These are phyloP conservation scores for Suhomyces sp. DNA, from an alignment of 805 yeast species.

Conservation along the genomic window DNA sequence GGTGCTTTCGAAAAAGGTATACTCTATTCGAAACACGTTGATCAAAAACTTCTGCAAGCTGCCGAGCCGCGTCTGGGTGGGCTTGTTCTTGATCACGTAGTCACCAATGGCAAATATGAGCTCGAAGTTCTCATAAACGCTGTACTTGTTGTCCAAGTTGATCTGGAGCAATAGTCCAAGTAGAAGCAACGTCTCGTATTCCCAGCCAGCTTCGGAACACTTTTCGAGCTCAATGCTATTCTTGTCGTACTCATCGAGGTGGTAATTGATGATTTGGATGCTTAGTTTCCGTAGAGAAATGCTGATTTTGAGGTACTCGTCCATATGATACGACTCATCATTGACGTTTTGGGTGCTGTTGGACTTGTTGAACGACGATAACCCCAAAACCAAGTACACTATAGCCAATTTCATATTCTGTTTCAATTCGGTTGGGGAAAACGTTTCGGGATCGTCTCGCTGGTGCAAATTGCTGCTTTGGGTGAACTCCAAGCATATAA, in stretches of 20 bases:
- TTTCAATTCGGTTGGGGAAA: slow-evolving; percentile 1
- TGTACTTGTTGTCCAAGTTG: slow-evolving; percentile 35
- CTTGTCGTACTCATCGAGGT: slow-evolving; percentile 40
- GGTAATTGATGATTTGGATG: slow-evolving; percentile 35
- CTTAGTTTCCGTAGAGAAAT: slow-evolving; percentile 36
- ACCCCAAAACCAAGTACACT: slow-evolving; percentile 22
- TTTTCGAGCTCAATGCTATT: slow-evolving; percentile 14
- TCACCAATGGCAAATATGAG: slow-evolving; percentile 42
- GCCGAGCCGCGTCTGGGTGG: slow-evolving; percentile 11
- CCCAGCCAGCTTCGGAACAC: slow-evolving; percentile 14
- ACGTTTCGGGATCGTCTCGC: neutral
- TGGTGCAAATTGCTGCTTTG: neutral
- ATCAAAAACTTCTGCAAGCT: slow-evolving; percentile 26
- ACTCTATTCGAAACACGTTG: slow-evolving; percentile 29
- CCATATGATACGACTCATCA: slow-evolving; percentile 10
- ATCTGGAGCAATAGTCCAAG: slow-evolving; percentile 36
- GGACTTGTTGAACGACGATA: slow-evolving; percentile 19
- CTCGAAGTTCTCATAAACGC: slow-evolving; percentile 42
- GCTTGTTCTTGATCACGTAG: slow-evolving; percentile 20
- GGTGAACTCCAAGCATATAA: slow-evolving; percentile 22
- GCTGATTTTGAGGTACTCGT: slow-evolving; percentile 25
- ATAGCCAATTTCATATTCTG: slow-evolving; percentile 22
- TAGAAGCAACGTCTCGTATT: slow-evolving; percentile 33
- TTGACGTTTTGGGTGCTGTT: neutral
- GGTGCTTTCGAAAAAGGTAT: slow-evolving; percentile 45